Evolutionary conservation across 495 filamentous ascomycete species (phyloP).

Genomic region (Cudoniella acicularis): DNA sequence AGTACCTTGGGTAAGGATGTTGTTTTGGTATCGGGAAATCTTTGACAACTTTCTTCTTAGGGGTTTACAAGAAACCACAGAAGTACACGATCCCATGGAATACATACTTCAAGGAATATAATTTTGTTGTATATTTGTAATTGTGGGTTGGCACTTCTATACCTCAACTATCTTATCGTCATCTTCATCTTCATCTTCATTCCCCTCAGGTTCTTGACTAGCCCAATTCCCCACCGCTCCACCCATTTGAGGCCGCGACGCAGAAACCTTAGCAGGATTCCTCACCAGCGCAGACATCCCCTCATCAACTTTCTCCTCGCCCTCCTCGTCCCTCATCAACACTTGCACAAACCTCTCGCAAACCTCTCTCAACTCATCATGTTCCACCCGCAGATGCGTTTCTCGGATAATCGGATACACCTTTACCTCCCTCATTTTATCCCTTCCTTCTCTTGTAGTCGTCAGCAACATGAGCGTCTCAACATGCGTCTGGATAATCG

Average conservation of each 20-base stretch:
- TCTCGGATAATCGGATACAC: constrained; percentile 89
- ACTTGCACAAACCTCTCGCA: constrained; percentile 91
- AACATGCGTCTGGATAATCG: constrained; percentile 78
- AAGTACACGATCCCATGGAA: no score
- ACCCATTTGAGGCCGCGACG: background rate
- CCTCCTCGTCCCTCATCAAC: constrained; percentile 76
- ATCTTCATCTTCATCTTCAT: constrained; percentile 7
- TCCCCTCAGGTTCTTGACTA: background rate
- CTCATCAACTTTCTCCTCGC: constrained; percentile 22
- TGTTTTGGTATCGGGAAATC: no score
- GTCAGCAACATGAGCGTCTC: constrained; percentile 84
- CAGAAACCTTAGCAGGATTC: background rate
- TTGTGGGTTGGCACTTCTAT: no score
- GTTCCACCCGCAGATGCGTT: constrained; percentile 70
- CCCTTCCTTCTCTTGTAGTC: constrained; percentile 70
- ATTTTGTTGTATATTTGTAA: background rate
- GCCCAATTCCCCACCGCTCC: constrained; percentile 8
- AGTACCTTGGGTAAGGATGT: no score
- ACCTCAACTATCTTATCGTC: constrained; percentile 17
- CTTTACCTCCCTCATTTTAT: constrained; percentile 66
- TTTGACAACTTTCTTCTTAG: no score
- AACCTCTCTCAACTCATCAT: constrained; percentile 78
- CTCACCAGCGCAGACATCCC: constrained; percentile 22
- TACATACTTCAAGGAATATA: background rate
- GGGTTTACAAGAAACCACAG: no score